Evolutionary conservation across 179 eudicot genomes (phyloP).

Genomic region (Silene coronaria): DNA sequence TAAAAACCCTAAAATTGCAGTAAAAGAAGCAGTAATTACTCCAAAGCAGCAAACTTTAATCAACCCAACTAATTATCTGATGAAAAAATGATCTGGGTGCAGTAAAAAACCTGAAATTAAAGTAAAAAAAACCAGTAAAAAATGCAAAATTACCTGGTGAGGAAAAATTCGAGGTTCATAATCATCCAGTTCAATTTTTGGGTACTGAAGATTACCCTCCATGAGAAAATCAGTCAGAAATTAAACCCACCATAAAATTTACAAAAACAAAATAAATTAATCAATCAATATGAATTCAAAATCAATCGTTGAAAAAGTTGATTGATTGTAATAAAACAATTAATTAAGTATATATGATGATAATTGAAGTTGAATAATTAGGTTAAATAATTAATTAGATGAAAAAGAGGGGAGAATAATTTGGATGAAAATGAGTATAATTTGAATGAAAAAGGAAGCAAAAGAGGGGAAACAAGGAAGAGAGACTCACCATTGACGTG

Average conservation of each 20-base stretch:
- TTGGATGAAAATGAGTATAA: background rate
- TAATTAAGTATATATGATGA: background rate
- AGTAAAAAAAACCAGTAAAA: background rate
- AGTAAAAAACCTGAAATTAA: background rate
- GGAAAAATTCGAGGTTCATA: constrained; percentile 40
- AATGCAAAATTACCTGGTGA: constrained; percentile 26
- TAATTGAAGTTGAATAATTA: background rate
- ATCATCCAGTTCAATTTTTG: constrained; percentile 42
- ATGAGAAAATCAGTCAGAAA: constrained; percentile 16
- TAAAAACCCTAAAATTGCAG: background rate
- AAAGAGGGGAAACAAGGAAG: background rate
- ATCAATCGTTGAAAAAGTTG: background rate
- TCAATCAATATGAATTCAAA: background rate
- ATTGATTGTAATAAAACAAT: background rate
- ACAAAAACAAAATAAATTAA: background rate
- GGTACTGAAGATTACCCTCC: constrained; percentile 30
- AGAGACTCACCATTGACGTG: constrained; percentile 18
- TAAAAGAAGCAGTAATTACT: background rate
- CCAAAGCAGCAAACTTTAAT: background rate
- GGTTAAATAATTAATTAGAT: background rate
- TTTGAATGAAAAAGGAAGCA: background rate
- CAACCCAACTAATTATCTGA: background rate
- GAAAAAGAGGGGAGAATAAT: background rate
- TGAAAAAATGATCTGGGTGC: background rate
- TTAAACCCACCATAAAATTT: constrained; percentile 5